Evolutionary conservation across 2,329 filamentous ascomycete species (phyloP).

Genomic region (Aspergillus candidus): DNA sequence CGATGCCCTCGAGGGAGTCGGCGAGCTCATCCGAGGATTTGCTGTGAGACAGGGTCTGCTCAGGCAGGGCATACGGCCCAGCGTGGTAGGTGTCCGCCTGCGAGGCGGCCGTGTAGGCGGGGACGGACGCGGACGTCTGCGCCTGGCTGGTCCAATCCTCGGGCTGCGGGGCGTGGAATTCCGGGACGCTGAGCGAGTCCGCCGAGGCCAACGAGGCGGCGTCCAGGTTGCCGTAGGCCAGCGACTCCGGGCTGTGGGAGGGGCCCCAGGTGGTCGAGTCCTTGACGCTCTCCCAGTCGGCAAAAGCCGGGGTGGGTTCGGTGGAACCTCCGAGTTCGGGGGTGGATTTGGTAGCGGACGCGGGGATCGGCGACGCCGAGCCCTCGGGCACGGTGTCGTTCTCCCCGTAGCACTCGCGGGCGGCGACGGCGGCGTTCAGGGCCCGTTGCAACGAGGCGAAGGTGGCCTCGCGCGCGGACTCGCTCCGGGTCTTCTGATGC

Average conservation of each 20-base stretch:
- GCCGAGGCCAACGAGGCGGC: constrained; percentile 16
- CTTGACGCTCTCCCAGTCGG: constrained; percentile 24
- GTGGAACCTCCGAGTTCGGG: constrained; percentile 8
- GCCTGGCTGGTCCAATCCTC: constrained; percentile 24
- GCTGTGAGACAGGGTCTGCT: constrained; percentile 24
- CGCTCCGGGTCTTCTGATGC: constrained; percentile 34
- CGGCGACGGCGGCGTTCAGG: constrained; percentile 38
- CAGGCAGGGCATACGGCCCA: constrained; percentile 29
- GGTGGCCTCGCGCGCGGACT: constrained; percentile 36
- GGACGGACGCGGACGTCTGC: constrained; percentile 15
- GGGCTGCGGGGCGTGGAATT: constrained; percentile 9
- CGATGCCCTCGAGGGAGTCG: constrained; percentile 30
- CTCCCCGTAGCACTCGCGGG: constrained; percentile 28
- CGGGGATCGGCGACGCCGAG: constrained; percentile 24
- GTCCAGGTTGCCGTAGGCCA: constrained; percentile 19
- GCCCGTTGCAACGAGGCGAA: constrained; percentile 41
- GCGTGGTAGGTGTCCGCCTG: constrained; percentile 25
- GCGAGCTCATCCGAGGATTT: constrained; percentile 32
- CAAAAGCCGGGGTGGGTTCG: constrained; percentile 17
- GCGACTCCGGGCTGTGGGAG: constrained; percentile 20
- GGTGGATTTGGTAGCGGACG: constrained; percentile 16
- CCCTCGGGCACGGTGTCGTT: constrained; percentile 23
- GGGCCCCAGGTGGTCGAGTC: constrained; percentile 25
- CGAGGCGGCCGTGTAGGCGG: constrained; percentile 16
- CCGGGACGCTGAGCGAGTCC: constrained; percentile 17